Base-by-base conservation (phyloP, 768 basidiomycete species). In the Mycena crocata region DNA sequence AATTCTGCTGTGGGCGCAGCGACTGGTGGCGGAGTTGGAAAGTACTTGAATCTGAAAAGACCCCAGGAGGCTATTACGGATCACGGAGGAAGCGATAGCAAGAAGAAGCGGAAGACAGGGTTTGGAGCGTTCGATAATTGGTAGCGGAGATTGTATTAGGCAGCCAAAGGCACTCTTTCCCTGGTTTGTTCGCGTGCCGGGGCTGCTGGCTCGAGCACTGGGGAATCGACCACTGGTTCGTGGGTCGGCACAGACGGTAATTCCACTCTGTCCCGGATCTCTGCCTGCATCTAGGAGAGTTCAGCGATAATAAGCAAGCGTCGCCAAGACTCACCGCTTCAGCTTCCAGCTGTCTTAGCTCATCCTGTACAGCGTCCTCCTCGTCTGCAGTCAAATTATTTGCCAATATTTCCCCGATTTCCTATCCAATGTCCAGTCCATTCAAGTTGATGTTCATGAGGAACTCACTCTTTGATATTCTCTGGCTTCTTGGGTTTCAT, bases 111-210 rank as follows among this genome's bases (percentile, higher is more conserved):
- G 72, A 90, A 87, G 69, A 76, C 90, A 40, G 96, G 96, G 1
- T 98, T 99, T 78, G 96, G 96, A n/a, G 84, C 95, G 75, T 96
- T 96, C 62, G 89, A 90, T 28, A 88, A 86, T 35, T 96, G 94
- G 93, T 96, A 80, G 71, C n/a, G 48, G 17, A 48, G 48, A 35
- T 50, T 67, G 46, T 69, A 57, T 60, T 73, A 82, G 42, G 71
- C 77, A 39, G 80, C 73, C 34, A 84, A 71, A n/a, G 75, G 74
- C n/a, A 83, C 76, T 59, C 74, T 75, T 50, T 71, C 66, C 19
- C 51, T 57, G 39, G 69, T 74, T 35, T 46, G 48, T 14, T 68
- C 45, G 30, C 67, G 58, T 61, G 66, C 62, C 44, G 57, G 28
- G 3, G 67, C 45, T 65, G 70, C 57, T 45, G 65, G n/a, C n/a